These are phyloP conservation scores for Kodamaea arcana DNA, from an alignment of 1,139 yeast species.

Conservation along the genomic window DNA sequence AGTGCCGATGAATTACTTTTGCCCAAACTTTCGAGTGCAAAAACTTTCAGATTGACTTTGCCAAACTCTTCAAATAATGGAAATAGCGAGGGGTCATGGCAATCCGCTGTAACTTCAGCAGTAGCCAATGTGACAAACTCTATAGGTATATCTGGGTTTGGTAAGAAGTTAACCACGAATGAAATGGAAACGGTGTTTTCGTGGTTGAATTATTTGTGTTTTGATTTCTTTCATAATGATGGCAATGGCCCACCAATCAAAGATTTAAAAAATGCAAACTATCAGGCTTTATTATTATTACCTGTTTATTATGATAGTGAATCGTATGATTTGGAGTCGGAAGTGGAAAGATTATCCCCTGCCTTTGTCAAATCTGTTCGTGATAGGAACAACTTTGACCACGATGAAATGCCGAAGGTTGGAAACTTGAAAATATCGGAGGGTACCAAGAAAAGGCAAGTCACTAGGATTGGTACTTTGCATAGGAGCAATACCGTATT, in stretches of 20 bases:
- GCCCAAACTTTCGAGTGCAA: conserved; percentile 64
- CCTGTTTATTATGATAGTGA: conserved; percentile 66
- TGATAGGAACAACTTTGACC: conserved; percentile 37
- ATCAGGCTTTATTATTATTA: conserved; percentile 59
- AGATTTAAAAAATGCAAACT: conserved; percentile 58
- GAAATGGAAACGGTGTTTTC: conserved; percentile 70
- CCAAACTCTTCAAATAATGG: conserved; percentile 4
- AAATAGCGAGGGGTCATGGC: conserved; percentile 31
- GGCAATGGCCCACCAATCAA: conserved; percentile 80
- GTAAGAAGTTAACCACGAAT: conserved; percentile 50
- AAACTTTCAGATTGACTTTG: conserved; percentile 30
- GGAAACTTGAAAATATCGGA: conserved; percentile 5
- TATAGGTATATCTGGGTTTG: conserved; percentile 45
- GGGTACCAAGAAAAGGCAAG: conserved; percentile 16
- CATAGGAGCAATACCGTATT: conserved; percentile 63
- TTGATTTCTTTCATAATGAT: conserved; percentile 73
- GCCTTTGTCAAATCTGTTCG: conserved; percentile 47
- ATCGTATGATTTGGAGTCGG: conserved; percentile 47
- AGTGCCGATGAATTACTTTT: conserved; percentile 66
- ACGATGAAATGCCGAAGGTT: conserved; percentile 8
- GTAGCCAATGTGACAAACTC: conserved; percentile 46
- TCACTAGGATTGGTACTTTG: conserved; percentile 48
- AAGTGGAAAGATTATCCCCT: conserved; percentile 57
- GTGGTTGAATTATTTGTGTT: conserved; percentile 65
- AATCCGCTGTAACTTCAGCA: conserved; percentile 46